phyloP scores from a whole-genome alignment of 2,329 filamentous ascomycete genomes.

The Phoma sp. region DNA sequence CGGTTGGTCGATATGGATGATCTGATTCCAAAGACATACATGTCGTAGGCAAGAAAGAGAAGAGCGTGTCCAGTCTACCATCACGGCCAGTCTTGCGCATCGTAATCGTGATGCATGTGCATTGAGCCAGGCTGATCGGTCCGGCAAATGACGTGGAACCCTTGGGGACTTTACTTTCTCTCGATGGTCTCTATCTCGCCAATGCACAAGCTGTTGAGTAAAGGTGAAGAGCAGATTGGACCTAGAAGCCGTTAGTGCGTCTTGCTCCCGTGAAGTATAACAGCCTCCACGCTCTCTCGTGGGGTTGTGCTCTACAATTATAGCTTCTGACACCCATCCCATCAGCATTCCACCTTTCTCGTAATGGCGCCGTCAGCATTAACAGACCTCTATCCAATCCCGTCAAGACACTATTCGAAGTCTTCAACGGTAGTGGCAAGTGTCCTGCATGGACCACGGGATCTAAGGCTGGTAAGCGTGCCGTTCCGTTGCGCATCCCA shows the following conservation, averaged over 20 bases:
- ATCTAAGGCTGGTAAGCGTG: conserved; percentile 51
- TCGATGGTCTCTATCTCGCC: conserved; percentile 45
- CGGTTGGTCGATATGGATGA: conserved; percentile 34
- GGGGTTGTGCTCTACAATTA: conserved; percentile 42
- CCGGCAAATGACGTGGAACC: conserved; percentile 48
- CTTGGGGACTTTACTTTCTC: conserved; percentile 34
- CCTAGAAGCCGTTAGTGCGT: conserved; percentile 37
- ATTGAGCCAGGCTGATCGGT: conserved; percentile 44
- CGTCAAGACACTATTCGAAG: conserved; percentile 47
- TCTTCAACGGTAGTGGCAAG: conserved; percentile 47
- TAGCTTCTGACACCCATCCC: conserved; percentile 31
- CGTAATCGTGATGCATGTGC: conserved; percentile 43
- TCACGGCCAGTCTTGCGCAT: conserved; percentile 39
- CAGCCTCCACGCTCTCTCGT: conserved; percentile 47
- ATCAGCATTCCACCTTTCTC: conserved; percentile 30
- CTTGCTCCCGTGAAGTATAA: conserved; percentile 43
- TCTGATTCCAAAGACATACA: conserved; percentile 41
- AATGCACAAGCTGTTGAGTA: conserved; percentile 39
- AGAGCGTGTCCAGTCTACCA: conserved; percentile 41
- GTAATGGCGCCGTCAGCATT: conserved; percentile 51
- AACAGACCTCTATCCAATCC: conserved; percentile 48
- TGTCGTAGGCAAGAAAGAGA: conserved; percentile 43
- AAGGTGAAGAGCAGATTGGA: conserved; percentile 30
- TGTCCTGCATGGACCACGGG: conserved; percentile 51
- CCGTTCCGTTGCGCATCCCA: conserved; percentile 43